Evolutionary conservation across 345 rosid genomes (phyloP), one percentile per base, ranked within the genome.

Genomic region (Eutrema yunnanense): DNA sequence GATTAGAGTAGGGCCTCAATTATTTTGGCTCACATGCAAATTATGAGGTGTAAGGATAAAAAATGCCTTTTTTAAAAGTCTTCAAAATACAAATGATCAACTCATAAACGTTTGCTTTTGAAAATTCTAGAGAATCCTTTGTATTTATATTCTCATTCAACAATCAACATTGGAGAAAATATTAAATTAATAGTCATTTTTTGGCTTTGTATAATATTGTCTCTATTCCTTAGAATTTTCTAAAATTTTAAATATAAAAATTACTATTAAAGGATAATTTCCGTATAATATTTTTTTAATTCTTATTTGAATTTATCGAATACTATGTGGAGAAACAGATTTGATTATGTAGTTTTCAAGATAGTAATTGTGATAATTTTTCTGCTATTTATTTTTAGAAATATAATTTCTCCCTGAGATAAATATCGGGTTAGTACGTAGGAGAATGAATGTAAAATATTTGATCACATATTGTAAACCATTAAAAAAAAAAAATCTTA

Each of bases 1-100:
- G 65, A 76, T 76, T 69, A 57, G 37, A 49, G 79, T 76, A 69
- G 71, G 79, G 32, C 75, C 75, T 76, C 79, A 76, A 76, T 76
- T 76, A 76, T 76, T 76, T 76, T 13, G 75, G 71, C 71, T 62
- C 79, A 76, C 79, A 76, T 76, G 79, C 75, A 76, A 62, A 76
- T 69, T 55, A 62, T 69, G 65, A 76, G 74, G 74, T 75, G 74
- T 63, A 75, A 54, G 65, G 70, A 75, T 75, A 62, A 62, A 69
- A 68, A 75, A 62, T 53, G 9, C 58, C 58, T 29, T 56, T 53
- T 37, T 16, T 38, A 8, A 16, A 43, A 60, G 51, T 75, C 58
- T 68, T 62, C 65, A 44, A 53, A 52, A 75, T 48, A 54, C 29
- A 69, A 54, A 54, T 69, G 60, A 75, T 75, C 71, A 62, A 69